Conservation (phyloP, 306 rosid species). For the Medicago lupulina region DNA sequence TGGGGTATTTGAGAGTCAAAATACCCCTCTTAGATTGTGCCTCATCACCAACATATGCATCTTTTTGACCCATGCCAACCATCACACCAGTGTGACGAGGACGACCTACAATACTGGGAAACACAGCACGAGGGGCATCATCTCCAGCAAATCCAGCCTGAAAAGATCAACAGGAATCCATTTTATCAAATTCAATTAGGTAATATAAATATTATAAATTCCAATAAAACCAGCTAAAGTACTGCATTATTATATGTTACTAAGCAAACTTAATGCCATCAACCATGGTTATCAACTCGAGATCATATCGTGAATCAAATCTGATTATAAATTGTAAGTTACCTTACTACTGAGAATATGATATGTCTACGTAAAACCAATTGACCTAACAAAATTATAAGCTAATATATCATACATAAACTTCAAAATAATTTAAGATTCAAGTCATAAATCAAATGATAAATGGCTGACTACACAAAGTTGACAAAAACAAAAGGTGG, state of each 20-base stretch:
- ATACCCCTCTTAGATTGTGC: conserved; percentile 99
- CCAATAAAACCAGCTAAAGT: conserved; percentile 17
- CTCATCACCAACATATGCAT: conserved; percentile 99
- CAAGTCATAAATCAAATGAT: background rate
- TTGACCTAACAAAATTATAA: background rate
- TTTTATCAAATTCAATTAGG: conserved; percentile 23
- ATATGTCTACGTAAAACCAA: background rate
- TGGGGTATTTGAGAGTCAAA: conserved; percentile 90
- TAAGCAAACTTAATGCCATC: background rate
- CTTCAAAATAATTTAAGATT: background rate
- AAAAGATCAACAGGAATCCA: conserved; percentile 26
- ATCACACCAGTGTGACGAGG: conserved; percentile 99
- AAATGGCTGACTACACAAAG: background rate
- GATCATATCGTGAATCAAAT: background rate
- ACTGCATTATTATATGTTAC: background rate
- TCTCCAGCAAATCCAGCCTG: conserved; percentile 99
- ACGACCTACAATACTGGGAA: conserved; percentile 98
- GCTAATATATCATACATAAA: background rate
- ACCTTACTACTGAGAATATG: background rate
- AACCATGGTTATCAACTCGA: background rate
- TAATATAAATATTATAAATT: conserved; percentile 12
- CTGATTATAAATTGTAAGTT: background rate
- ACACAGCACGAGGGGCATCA: conserved; percentile 99
- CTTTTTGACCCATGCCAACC: conserved; percentile 99
- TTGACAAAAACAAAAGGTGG: background rate